A percentile compares a stretch with the other conserved stretches of the same genome.
phyloP scores from a whole-genome alignment of 495 filamentous ascomycete species.

The Cercophora samala region DNA sequence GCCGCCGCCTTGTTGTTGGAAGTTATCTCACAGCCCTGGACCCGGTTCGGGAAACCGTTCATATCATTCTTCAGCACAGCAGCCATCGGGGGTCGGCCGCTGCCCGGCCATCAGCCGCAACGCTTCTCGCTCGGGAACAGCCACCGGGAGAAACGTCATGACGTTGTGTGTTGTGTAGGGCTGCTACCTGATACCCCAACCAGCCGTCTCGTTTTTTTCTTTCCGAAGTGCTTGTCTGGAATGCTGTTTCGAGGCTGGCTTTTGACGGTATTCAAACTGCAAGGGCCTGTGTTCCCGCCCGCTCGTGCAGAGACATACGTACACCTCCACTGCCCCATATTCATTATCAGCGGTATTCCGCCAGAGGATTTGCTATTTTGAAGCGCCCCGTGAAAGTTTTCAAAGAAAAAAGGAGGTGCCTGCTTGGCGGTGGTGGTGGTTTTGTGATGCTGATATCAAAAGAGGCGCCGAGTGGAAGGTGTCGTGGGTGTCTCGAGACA shows the following conservation, averaged over 20 bases:
- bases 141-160: conserved; percentile 6
- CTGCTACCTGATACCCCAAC: too few relatives aligned
- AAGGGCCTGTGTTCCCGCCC: neutral
- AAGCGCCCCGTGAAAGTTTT: neutral
- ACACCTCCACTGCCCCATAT: neutral
- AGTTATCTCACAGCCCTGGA: neutral
- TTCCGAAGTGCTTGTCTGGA: neutral
- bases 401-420: conserved; percentile 1
- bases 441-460: neutral
- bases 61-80: neutral
- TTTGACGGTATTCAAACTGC: conserved; percentile 1
- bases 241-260: conserved; percentile 2
- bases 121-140: neutral
- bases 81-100: neutral
- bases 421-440: conserved; percentile 7
- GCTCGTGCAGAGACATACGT: neutral
- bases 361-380: neutral
- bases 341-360: neutral
- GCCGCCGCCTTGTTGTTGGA: neutral
- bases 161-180: neutral
- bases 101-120: neutral
- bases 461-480: too few relatives aligned
- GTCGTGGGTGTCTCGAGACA: neutral
- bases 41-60: neutral
- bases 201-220: neutral